A percentile compares a stretch with the other conserved stretches of the same genome.
Evolutionary conservation across 2,329 filamentous ascomycete species (phyloP).

Genomic region (Fusarium beomiforme): DNA sequence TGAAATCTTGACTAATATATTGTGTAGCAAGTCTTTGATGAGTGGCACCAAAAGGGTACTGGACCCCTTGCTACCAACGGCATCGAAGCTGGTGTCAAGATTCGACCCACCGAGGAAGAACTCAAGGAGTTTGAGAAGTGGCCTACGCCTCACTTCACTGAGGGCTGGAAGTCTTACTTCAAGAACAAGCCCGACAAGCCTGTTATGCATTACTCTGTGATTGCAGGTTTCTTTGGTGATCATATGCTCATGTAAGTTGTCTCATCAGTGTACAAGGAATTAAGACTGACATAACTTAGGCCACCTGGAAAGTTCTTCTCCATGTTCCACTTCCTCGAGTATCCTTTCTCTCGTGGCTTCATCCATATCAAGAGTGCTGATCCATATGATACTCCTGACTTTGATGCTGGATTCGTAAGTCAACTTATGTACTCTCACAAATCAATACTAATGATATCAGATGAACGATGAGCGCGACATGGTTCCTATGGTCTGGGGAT

Average conservation of each 20-base stretch:
- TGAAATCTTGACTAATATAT: neutral
- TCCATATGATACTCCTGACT: constrained; percentile 79
- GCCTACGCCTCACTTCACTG: constrained; percentile 78
- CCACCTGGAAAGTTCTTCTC: constrained; percentile 83
- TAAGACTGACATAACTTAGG: constrained; percentile 54
- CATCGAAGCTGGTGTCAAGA: constrained; percentile 83
- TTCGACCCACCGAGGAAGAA: constrained; percentile 75
- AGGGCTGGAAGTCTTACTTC: constrained; percentile 84
- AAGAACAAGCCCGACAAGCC: constrained; percentile 87
- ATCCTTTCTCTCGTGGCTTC: constrained; percentile 77
- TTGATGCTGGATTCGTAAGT: constrained; percentile 74
- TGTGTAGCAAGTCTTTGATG: constrained; percentile 69
- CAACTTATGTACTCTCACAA: accelerated
- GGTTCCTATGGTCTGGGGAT: constrained; percentile 86
- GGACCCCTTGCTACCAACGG: constrained; percentile 81
- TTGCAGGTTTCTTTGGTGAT: constrained; percentile 72
- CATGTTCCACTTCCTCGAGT: constrained; percentile 85
- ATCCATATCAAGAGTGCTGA: constrained; percentile 77
- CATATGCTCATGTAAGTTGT: constrained; percentile 64
- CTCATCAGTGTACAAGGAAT: no score
- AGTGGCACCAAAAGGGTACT: constrained; percentile 83
- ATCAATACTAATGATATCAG: neutral
- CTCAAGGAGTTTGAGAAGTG: constrained; percentile 74
- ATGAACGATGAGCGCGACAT: constrained; percentile 89
- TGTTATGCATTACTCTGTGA: constrained; percentile 86